Evolutionary conservation across 257 asterid species (phyloP).

Genomic region (Marsdenia floribunda): DNA sequence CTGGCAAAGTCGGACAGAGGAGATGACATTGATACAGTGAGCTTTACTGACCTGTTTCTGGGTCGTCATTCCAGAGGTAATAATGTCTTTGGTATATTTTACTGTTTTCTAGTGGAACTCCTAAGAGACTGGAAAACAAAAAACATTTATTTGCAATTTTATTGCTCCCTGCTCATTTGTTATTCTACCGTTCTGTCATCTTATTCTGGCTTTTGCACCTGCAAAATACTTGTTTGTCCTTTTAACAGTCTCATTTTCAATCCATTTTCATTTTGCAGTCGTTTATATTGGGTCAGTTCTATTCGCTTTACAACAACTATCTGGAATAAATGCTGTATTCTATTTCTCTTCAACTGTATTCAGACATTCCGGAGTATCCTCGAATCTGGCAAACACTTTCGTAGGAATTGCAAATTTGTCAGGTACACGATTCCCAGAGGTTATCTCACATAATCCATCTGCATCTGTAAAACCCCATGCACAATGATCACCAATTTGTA

Average conservation of each 20-base stretch:
- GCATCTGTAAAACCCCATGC: not conserved
- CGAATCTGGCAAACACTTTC: slow-evolving; percentile 76
- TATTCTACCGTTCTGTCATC: not conserved
- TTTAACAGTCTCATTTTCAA: slow-evolving; percentile 18
- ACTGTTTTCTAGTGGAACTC: not conserved
- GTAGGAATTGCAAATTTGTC: slow-evolving; percentile 69
- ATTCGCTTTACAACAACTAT: slow-evolving; percentile 98
- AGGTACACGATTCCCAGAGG: slow-evolving; percentile 32
- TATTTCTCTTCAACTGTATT: slow-evolving; percentile 99
- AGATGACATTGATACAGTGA: slow-evolving; percentile 52
- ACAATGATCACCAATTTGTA: not conserved
- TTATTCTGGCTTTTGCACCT: not conserved
- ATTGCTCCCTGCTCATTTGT: not conserved
- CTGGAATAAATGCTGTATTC: slow-evolving; percentile 99
- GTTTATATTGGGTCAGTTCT: slow-evolving; percentile 97
- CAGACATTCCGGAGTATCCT: slow-evolving; percentile 95
- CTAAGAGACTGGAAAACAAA: too few species aligned
- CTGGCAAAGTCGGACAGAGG: slow-evolving; percentile 66
- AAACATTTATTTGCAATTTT: not conserved
- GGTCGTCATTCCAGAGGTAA: slow-evolving; percentile 88
- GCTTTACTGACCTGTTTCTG: slow-evolving; percentile 48
- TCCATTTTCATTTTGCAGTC: slow-evolving; percentile 86
- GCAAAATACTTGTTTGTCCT: not conserved
- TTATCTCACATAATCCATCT: not conserved
- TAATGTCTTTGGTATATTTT: slow-evolving; percentile 2